Base-by-base conservation (phyloP, 352 stramenopile genomes). In the Pythium volutum region DNA sequence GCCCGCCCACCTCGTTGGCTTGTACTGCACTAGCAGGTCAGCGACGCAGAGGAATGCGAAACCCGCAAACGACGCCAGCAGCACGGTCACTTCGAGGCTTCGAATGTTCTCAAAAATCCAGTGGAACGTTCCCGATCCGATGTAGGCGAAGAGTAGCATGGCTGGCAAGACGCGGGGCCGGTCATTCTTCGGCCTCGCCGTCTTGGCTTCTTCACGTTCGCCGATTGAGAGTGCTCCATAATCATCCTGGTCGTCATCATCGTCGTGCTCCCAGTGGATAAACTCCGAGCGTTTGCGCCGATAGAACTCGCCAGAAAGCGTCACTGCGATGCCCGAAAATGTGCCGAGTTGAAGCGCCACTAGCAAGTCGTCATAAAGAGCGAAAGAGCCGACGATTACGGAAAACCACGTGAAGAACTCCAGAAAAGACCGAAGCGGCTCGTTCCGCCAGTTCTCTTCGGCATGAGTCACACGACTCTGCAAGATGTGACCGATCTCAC, bases 101-200 rank as follows among this genome's bases (percentile, higher is more conserved):
- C 86, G 83, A 47, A 92, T 87, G 56, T 95, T 91, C 54, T 95
- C 86, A 50, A 89, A 95, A 29, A 95, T 95, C 85, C 85, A 94
- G 54, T 92, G 82, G 56, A 94, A 94, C 10, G 85, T 94, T 31
- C 85, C 82, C 16, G 85, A 91, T 2, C 86, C 86, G 22, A 95
- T 83, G 59, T 95, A 95, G 20, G 83, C 83, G 61, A 95, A 93
- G 39, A 95, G 63, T 6, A 93, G 63, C 76, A 95, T 89, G 9
- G 70, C 54, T 27, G 72, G 72, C 5, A 79, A 48, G 2, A 75
- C 69, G 9, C 72, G 67, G 6, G 71, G 71, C 15, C 68, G 60
- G 7, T 70, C 67, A 22, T 9, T 66, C 23, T 31, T 66, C 25
- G 23, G 36, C 18, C 25, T 48, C 15, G 20, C 2, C 14, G 10